Conservation (phyloP, 2,329 filamentous ascomycete species). For the Claviceps quebecensis region DNA sequence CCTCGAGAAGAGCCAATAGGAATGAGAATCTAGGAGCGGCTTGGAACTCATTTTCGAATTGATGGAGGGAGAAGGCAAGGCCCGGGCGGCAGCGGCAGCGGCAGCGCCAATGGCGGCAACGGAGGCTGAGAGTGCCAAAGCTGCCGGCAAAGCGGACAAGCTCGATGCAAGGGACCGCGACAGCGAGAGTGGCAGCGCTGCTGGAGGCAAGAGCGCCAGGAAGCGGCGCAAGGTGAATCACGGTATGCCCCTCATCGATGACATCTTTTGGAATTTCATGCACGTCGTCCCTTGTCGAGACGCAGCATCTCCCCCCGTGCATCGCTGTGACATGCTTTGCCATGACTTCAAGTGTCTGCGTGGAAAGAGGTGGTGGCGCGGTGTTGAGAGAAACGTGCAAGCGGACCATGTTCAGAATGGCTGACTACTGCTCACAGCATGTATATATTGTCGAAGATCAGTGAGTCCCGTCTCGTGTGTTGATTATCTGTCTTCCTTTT, state of each 20-base stretch:
- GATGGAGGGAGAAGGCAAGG: conserved; percentile 19
- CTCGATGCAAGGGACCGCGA: conserved; percentile 4
- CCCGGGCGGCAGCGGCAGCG: conserved; percentile 6
- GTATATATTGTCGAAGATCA: conserved; percentile 81
- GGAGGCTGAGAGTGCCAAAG: conserved; percentile 13
- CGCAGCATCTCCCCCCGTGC: not conserved
- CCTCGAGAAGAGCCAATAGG: conserved; percentile 16
- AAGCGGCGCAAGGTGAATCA: conserved; percentile 84
- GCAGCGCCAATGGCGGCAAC: not conserved
- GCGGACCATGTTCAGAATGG: not conserved
- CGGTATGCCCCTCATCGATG: conserved; percentile 41
- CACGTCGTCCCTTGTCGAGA: not conserved
- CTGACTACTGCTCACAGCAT: conserved; percentile 37
- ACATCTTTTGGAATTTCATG: not conserved
- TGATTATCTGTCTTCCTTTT: not conserved
- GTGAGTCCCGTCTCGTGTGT: conserved; percentile 43
- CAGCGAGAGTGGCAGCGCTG: not conserved
- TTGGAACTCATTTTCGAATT: conserved; percentile 12
- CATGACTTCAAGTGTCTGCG: not conserved
- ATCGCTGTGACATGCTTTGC: not conserved
- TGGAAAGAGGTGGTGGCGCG: not conserved
- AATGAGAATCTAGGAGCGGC: conserved; percentile 15
- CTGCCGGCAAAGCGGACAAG: conserved; percentile 10
- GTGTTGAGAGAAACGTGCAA: no score
- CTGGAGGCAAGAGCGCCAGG: conserved; percentile 46